Evolutionary conservation across 2,329 filamentous ascomycete genomes (phyloP), one percentile per base, ranked within the genome.

Genomic region (Xylariaceae sp.): DNA sequence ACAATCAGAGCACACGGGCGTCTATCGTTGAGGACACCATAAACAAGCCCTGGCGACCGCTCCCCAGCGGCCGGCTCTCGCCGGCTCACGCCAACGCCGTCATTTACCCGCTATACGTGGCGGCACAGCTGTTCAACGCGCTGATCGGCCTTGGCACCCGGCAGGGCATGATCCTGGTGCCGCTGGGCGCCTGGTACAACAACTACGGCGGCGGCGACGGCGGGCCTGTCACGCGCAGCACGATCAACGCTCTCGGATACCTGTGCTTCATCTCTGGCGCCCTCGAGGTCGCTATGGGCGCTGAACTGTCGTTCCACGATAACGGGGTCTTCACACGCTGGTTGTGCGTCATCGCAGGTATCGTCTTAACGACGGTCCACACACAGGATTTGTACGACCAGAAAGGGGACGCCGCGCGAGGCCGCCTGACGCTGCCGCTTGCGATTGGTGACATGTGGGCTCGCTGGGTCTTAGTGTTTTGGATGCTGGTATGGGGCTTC

Each of bases 41-140:
- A 32, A 72, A 72, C 54, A 71, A 71, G 44, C 66, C 69, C 18
- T 71, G 67, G 68, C 58, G 68, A n/a, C 52, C 67, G 7, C 37
- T 72, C 3, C 66, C 69, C 3, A 55, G 60, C 0, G 54, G 58
- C 8, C 52, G 66, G 13, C 44, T 69, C 7, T 59, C 57, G n/a
- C 30, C 42, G 1, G 23, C 20, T 2, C 53, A 61, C 39, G 64
- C 66, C 5, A 50, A 36, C 37, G 21, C 13, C 7, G 18, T 68
- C 9, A 56, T 70, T 26, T 10, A 62, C 1, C 20, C 30, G 11
- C 35, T 58, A 6, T 53, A 53, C 27, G 8, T 35, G 5, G 26
- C 26, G 9, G 43, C 54, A 11, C 13, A 27, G 0, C 18, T 39
- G 50, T 59, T 42, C 20, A 59, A 63, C 39, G 21, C 40, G 9